Conservation (phyloP, 2,329 filamentous ascomycete genomes). For the Epichloe sylvatica region DNA sequence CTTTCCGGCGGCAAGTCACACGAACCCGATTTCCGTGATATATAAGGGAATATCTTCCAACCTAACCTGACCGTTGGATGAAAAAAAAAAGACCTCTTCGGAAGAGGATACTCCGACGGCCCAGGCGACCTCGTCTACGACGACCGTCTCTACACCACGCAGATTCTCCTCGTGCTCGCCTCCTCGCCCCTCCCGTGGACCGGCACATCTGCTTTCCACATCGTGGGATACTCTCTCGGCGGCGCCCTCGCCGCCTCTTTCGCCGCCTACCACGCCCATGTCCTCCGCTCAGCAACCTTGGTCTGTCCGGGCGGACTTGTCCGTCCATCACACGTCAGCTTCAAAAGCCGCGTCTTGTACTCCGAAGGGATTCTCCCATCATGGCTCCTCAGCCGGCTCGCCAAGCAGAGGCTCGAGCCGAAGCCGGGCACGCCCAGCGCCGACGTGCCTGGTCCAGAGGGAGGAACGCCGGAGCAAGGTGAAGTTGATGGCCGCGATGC, state of each 20-base stretch:
- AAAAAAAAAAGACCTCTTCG: constrained; percentile 45
- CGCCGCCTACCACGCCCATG: constrained; percentile 50
- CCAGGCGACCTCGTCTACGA: constrained; percentile 57
- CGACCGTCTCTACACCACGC: constrained; percentile 55
- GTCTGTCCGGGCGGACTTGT: constrained; percentile 58
- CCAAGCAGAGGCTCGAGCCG: constrained; percentile 34
- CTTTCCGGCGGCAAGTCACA: no score
- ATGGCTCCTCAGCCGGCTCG: constrained; percentile 38
- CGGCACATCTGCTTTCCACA: constrained; percentile 39
- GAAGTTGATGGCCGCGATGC: background rate
- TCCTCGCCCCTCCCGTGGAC: constrained; percentile 60
- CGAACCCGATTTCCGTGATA: no score
- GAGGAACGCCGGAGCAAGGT: background rate
- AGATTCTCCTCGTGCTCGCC: constrained; percentile 55
- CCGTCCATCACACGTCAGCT: constrained; percentile 45
- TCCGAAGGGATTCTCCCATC: constrained; percentile 45
- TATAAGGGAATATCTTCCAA: no score
- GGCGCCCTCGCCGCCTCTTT: constrained; percentile 67
- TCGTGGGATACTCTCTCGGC: constrained; percentile 72
- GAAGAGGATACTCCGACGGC: constrained; percentile 51
- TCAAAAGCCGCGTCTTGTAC: constrained; percentile 50
- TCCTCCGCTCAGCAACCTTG: constrained; percentile 50
- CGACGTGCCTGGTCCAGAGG: constrained; percentile 13
- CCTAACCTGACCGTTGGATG: background rate
- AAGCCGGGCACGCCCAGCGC: constrained; percentile 19